Conservation (phyloP, 371 early-diverging fungal genomes). For the Actinomortierella ambigua region DNA sequence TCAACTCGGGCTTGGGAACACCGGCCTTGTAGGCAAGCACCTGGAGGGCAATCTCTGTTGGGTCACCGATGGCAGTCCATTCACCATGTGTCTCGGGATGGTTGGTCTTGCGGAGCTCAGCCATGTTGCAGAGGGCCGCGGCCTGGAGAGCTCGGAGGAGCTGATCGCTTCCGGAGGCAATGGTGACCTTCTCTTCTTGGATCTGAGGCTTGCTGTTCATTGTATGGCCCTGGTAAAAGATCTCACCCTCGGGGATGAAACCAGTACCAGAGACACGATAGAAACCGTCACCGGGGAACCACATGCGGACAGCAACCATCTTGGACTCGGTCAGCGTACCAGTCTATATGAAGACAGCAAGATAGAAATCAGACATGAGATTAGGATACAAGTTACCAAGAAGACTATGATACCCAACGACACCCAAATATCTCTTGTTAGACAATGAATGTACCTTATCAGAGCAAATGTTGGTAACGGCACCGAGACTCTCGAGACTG, state of each 20-base stretch:
- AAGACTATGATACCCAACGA: constrained; percentile 5
- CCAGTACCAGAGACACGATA: constrained; percentile 67
- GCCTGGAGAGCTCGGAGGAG: constrained; percentile 30
- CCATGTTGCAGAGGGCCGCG: constrained; percentile 77
- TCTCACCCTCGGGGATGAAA: constrained; percentile 65
- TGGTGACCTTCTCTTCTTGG: not conserved
- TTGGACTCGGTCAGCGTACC: constrained; percentile 66
- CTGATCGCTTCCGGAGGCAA: constrained; percentile 3
- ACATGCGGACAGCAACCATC: constrained; percentile 76
- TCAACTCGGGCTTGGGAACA: constrained; percentile 61
- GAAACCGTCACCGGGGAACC: constrained; percentile 68
- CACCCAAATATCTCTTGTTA: constrained; percentile 12
- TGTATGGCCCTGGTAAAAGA: constrained; percentile 44
- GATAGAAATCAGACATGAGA: not conserved
- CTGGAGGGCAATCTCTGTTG: constrained; percentile 81
- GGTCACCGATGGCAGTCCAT: constrained; percentile 80
- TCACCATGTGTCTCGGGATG: constrained; percentile 59
- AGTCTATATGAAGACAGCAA: constrained; percentile 3
- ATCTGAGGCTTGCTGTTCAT: not conserved
- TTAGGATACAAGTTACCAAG: not conserved
- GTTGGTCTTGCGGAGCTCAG: constrained; percentile 53
- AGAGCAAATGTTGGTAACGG: constrained; percentile 92
- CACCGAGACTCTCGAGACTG: constrained; percentile 89
- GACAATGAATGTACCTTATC: constrained; percentile 66
- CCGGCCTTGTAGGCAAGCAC: constrained; percentile 73